Conservation (phyloP, 345 rosid genomes). For the Acer campestre region DNA sequence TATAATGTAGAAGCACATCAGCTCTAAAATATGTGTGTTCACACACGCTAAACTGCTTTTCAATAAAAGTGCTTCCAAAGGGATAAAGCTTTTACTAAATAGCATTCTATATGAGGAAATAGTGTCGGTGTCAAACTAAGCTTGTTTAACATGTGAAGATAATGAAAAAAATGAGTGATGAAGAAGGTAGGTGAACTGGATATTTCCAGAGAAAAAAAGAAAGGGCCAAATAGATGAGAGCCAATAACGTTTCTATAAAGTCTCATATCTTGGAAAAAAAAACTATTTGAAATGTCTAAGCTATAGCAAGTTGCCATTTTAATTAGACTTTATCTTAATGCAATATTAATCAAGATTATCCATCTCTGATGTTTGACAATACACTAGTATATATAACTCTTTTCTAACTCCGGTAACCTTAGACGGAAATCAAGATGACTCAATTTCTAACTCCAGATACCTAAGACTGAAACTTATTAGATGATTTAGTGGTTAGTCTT, state of each 20-base stretch:
- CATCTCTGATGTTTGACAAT: neutral
- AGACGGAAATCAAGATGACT: no score
- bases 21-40: no score
- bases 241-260: neutral
- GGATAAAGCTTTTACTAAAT: neutral
- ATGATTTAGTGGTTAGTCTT: no score
- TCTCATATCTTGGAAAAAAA: neutral
- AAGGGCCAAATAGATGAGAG: neutral
- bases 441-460: no score
- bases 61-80: neutral
- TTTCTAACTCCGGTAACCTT: no score
- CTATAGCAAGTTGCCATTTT: neutral
- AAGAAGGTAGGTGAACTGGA: neutral
- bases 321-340: neutral
- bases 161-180: neutral
- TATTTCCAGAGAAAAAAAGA: neutral
- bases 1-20: no score
- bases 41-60: no score
- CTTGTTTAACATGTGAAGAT: constrained; percentile 9
- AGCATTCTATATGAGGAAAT: neutral
- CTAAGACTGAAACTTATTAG: no score
- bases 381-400: no score
- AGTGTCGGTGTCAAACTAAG: constrained; percentile 6
- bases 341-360: neutral
- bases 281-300: neutral